Evolutionary conservation across 768 basidiomycete genomes (phyloP), one percentile per base, ranked within the genome.

Genomic region (Podaxis pistillaris): DNA sequence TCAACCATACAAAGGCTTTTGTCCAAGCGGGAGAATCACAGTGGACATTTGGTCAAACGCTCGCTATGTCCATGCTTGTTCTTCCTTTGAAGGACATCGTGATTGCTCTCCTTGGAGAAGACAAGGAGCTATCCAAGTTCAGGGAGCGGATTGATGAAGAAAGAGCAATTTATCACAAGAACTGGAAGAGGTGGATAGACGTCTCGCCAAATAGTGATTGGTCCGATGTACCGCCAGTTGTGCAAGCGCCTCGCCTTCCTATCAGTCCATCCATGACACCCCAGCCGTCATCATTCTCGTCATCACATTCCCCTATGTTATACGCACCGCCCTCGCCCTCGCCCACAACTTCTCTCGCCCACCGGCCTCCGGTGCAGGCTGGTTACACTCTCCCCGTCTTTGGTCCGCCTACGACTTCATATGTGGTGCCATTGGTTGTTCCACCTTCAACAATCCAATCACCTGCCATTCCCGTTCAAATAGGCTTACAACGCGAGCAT

Each of bases 1-100:
- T 52, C 28, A 52, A 28, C 4, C 50, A 28, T 2, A 52, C 50
- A 15, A 52, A 52, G 46, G 8, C 46, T 19, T 22, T 22, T 19
- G 17, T 47, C 7, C 46, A 47, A n/a, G 26, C 26, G 15, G 51
- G 51, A 19, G 51, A 53, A 36, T 53, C 51, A 17, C 51, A 53
- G 12, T 53, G 51, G 51, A 53, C 51, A 19, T 53, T 53, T 33
- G 51, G 51, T 36, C 51, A 53, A 53, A 53, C 51, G 12, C 51
- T 53, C 22, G 30, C 51, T 19, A 30, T 53, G 17, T 53, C 30
- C 30, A 28, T 33, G 28, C 51, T 53, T 1, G 51, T 53, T 17
- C 51, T 53, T 30, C 51, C 51, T 3, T 33, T 53, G 28, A 28
- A 33, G 33, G 51, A 53, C n/a, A 53, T 53, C 11, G 26, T 33